phyloP scores from a whole-genome alignment of 805 yeast genomes.

The Saturnispora kantuleensis region DNA sequence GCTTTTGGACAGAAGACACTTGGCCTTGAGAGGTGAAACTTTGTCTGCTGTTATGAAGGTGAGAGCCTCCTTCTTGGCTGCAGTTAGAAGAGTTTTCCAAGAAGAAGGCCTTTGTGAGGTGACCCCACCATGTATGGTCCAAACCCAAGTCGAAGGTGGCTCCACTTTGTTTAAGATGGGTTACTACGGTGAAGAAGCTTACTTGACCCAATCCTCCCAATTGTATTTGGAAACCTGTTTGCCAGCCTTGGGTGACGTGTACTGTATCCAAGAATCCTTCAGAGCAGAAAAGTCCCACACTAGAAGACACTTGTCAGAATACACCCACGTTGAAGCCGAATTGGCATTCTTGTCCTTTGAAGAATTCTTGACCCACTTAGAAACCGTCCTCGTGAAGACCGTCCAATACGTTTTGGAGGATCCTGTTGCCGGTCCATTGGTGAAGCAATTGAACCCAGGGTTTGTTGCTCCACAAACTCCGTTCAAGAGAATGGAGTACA shows the following conservation, averaged over 20 bases:
- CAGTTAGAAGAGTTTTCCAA: constrained; percentile 66
- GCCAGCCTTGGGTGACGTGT: constrained; percentile 95
- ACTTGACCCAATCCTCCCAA: constrained; percentile 93
- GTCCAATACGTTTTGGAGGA: constrained; percentile 75
- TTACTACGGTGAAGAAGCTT: constrained; percentile 96
- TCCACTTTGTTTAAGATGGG: constrained; percentile 87
- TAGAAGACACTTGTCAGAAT: constrained; percentile 94
- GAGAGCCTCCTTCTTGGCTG: constrained; percentile 65
- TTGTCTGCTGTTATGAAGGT: constrained; percentile 89
- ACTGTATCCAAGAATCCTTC: constrained; percentile 96
- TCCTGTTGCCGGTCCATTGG: constrained; percentile 84
- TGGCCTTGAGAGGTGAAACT: constrained; percentile 94
- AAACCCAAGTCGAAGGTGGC: constrained; percentile 99
- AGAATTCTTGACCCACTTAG: constrained; percentile 78
- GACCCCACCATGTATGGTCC: constrained; percentile 99
- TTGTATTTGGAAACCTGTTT: constrained; percentile 92
- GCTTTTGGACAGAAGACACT: constrained; percentile 89
- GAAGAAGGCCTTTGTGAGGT: constrained; percentile 80
- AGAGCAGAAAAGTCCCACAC: constrained; percentile 99
- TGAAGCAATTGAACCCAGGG: constrained; percentile 86
- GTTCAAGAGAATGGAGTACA: constrained; percentile 84
- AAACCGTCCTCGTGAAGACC: constrained; percentile 58
- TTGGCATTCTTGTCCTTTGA: constrained; percentile 81
- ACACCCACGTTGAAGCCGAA: constrained; percentile 95
- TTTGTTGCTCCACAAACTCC: constrained; percentile 78